Conservation (phyloP, 2,329 filamentous ascomycete species). For the Scedosporium apiospermum region DNA sequence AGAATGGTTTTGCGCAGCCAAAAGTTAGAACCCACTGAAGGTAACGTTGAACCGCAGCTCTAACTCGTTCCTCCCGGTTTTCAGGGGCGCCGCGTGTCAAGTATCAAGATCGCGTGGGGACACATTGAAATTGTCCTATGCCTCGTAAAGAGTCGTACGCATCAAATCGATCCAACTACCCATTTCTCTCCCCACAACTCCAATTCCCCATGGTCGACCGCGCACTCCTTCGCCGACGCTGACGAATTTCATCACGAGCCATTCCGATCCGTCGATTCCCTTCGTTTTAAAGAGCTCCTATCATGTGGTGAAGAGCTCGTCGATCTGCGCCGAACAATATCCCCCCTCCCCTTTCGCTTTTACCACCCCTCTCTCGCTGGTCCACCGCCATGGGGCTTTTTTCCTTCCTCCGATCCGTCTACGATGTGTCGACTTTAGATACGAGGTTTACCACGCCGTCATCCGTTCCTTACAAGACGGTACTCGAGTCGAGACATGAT, state of each 20-base stretch:
- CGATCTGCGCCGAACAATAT: background rate
- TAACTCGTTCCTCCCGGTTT: background rate
- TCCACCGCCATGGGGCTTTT: conserved; percentile 28
- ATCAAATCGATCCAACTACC: no score
- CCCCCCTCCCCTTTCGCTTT: background rate
- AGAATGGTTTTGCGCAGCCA: no score
- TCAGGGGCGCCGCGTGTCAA: conserved; percentile 1
- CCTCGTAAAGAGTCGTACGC: background rate
- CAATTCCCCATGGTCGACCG: background rate
- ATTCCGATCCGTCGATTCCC: background rate
- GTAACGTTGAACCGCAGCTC: background rate
- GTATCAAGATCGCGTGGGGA: background rate
- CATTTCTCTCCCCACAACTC: no score
- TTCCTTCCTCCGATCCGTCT: conserved; percentile 42
- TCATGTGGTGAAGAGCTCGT: background rate
- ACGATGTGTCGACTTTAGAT: conserved; percentile 54
- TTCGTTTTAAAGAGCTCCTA: background rate
- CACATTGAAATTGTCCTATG: background rate
- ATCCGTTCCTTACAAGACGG: conserved; percentile 53
- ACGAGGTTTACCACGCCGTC: conserved; percentile 60
- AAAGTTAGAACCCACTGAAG: background rate
- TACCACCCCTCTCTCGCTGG: background rate
- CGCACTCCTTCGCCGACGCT: background rate
- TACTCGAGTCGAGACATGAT: conserved; percentile 41
- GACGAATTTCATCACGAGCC: background rate